A percentile compares a stretch with the other conserved stretches of the same genome.
Conservation (phyloP, 257 asterid species). For the Solanum neorickii region DNA sequence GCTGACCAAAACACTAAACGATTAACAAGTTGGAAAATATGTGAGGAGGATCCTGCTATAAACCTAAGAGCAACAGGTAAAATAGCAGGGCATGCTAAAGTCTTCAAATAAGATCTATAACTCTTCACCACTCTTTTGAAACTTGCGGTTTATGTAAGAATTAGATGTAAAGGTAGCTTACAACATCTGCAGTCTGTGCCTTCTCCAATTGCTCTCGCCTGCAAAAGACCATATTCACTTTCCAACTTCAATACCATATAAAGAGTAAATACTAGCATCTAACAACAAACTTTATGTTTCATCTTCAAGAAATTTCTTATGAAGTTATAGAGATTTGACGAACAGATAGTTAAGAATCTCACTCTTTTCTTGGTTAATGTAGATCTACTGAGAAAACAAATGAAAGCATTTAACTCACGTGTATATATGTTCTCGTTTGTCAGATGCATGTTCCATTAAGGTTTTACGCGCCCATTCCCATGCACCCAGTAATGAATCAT, state of each 20-base stretch:
- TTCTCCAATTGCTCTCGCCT: slow-evolving; percentile 89
- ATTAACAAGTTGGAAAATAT: background rate
- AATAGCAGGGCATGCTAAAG: background rate
- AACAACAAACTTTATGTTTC: background rate
- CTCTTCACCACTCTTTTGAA: background rate
- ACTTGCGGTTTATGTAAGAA: background rate
- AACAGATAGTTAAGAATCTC: background rate
- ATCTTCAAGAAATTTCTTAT: background rate
- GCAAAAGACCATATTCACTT: slow-evolving; percentile 4
- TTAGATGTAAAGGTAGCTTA: slow-evolving; percentile 16
- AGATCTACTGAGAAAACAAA: background rate
- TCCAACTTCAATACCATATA: background rate
- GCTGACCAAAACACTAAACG: slow-evolving; percentile 32
- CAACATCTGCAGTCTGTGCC: slow-evolving; percentile 87
- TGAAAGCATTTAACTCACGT: slow-evolving; percentile 37
- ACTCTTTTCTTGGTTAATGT: background rate
- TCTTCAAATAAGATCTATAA: background rate
- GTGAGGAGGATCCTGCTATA: background rate
- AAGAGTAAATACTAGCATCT: background rate
- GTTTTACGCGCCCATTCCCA: slow-evolving; percentile 99
- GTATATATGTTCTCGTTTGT: slow-evolving; percentile 75
- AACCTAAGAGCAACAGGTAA: background rate
- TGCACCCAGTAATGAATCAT: slow-evolving; percentile 85
- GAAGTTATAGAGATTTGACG: background rate
- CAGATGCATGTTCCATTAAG: slow-evolving; percentile 74